phyloP scores from a whole-genome alignment of 2,329 filamentous ascomycete genomes.

The Fusarium foetens region DNA sequence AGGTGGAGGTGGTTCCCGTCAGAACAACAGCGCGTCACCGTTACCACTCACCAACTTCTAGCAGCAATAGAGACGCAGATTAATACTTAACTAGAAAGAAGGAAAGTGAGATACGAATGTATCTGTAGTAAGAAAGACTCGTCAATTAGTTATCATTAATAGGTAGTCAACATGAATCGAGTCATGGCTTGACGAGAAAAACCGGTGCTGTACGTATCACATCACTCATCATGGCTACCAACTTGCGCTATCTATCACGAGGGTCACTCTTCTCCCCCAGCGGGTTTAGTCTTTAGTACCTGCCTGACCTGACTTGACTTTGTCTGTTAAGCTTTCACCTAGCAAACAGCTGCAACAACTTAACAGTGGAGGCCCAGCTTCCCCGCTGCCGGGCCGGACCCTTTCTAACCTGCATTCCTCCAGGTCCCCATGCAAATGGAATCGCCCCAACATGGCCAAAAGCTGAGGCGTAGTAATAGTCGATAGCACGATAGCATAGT shows the following conservation, averaged over 20 bases:
- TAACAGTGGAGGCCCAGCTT: conserved; percentile 39
- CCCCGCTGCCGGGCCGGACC: conserved; percentile 34
- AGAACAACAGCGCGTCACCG: conserved; percentile 36
- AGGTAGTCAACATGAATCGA: conserved; percentile 7
- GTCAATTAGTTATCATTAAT: not conserved
- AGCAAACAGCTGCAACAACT: conserved; percentile 9
- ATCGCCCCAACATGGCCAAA: conserved; percentile 13
- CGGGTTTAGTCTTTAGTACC: conserved; percentile 16
- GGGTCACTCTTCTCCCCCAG: conserved; percentile 14
- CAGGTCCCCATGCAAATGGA: conserved; percentile 21
- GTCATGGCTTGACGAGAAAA: conserved; percentile 30
- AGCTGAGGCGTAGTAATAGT: conserved; percentile 15
- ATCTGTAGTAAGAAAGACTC: not conserved
- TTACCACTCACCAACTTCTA: conserved; percentile 36
- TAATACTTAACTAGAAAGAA: not conserved
- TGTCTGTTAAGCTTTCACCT: conserved; percentile 25
- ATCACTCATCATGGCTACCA: conserved; percentile 8
- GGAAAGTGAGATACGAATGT: not conserved
- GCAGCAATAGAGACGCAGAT: not conserved
- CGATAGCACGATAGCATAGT: conserved; percentile 9
- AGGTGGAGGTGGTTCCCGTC: conserved; percentile 41
- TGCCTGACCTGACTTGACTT: conserved; percentile 3
- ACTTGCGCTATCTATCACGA: conserved; percentile 39
- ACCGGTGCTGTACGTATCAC: conserved; percentile 13
- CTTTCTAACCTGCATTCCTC: conserved; percentile 25